Base-by-base conservation (phyloP, 2,329 filamentous ascomycete genomes). In the Colletotrichum sp. region DNA sequence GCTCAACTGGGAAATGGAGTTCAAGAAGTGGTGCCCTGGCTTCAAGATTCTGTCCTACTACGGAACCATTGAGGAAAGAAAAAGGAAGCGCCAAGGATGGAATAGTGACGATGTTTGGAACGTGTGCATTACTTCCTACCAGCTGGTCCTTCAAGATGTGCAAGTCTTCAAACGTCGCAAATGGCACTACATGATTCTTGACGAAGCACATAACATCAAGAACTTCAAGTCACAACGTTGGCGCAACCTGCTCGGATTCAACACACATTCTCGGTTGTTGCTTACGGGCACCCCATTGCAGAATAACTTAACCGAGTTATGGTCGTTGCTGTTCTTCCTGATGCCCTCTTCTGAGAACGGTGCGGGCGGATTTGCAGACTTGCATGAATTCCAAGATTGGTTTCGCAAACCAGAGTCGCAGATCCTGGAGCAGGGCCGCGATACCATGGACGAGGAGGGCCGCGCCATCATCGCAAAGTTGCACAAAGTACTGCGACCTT, bases 1-100 rank as follows among this genome's bases (percentile, higher is more conserved):
- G 90, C 92, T 99, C 78, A 99, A 99, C 83, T 99, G 97, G 97
- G 98, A 99, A 84, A 99, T 99, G 94, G 97, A 99, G 85, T 99
- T 99, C 90, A 99, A 99, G 83, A 99, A 99, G 84, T 99, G 96
- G 92, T 95, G 96, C 73, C 97, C 98, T 5, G 96, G 97, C 1
- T 99, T 99, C 89, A 99, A 98, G 83, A 98, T 99, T 72, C 89
- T 99, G 75, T 97, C 96, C 0, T 99, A 99, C 86, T 99, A 99
- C 83, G 97, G 98, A 59, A 95, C 94, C 57, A 94, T 96, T 80
- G 96, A 98, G 79, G 97, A 99, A 85, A 93, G 97, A 62, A 96
- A 95, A 83, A 90, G 93, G 79, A 99, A 99, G 85, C 94, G 98
- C 32, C 92, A 94, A 81, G 96, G 97, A 3, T 99, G 97, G 97